Conservation (phyloP, 2,329 filamentous ascomycete genomes). For the Xylariaceae sp. region DNA sequence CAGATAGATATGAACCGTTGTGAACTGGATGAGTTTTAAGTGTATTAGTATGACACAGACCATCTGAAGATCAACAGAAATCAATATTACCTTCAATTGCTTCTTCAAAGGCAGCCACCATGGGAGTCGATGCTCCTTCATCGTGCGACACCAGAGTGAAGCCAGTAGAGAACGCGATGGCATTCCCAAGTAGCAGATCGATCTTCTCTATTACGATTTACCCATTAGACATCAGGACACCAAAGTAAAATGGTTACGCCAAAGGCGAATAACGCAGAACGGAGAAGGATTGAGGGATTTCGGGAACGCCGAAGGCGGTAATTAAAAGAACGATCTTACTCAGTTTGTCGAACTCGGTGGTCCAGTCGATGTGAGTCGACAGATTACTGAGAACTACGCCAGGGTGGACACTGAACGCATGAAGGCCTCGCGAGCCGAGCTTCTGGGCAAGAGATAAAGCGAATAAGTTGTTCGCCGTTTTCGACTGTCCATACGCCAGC, state of each 20-base stretch:
- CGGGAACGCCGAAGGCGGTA: neutral
- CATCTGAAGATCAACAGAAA: neutral
- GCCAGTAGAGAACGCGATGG: neutral
- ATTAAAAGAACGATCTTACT: neutral
- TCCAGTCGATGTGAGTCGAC: slow-evolving; percentile 6
- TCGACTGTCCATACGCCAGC: slow-evolving; percentile 37
- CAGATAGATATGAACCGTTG: slow-evolving; percentile 30
- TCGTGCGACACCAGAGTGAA: neutral
- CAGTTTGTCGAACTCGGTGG: neutral
- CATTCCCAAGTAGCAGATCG: neutral
- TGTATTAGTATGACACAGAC: too few species aligned
- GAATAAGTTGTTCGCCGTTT: neutral
- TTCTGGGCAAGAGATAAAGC: neutral
- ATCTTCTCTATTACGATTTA: neutral
- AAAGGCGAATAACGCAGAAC: too few species aligned
- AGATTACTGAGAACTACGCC: slow-evolving; percentile 23
- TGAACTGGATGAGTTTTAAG: too few species aligned
- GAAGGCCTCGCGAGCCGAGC: slow-evolving; percentile 11
- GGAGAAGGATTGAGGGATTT: neutral
- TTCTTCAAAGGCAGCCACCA: slow-evolving; percentile 11
- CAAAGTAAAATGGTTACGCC: too few species aligned
- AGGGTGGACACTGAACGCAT: slow-evolving; percentile 35
- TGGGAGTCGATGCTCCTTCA: neutral
- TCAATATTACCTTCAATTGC: slow-evolving; percentile 3
- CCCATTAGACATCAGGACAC: too few species aligned